Conservation (phyloP, 495 filamentous ascomycete species). For the Hypoxylon perforatum region DNA sequence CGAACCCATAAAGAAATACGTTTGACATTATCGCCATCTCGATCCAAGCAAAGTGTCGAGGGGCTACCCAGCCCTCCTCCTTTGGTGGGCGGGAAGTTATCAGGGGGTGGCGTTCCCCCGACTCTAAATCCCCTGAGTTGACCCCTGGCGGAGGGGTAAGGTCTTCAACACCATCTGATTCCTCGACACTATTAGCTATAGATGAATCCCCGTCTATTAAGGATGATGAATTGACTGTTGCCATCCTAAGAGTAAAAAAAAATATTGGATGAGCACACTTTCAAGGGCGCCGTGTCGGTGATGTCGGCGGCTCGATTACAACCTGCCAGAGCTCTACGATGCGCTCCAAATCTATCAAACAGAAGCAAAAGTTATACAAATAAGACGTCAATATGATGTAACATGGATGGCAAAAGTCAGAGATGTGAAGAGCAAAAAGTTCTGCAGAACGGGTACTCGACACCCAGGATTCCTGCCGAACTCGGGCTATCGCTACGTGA, state of each 20-base stretch:
- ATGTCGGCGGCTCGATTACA: too few species aligned
- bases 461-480: conserved; percentile 10
- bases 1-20: conserved; percentile 73
- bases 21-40: conserved; percentile 71
- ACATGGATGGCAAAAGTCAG: too few species aligned
- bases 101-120: conserved; percentile 53
- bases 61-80: conserved; percentile 50
- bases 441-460: not conserved
- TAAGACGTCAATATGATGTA: too few species aligned
- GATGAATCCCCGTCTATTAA: not conserved
- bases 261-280: too few species aligned
- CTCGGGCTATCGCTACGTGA: conserved; percentile 17
- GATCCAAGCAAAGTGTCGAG: conserved; percentile 56
- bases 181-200: not conserved
- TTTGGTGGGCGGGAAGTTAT: conserved; percentile 45
- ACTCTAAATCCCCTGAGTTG: conserved; percentile 24
- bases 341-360: too few species aligned
- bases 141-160: conserved; percentile 12
- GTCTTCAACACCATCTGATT: not conserved
- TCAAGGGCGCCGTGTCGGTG: too few species aligned
- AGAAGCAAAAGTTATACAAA: too few species aligned
- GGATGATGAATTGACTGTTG: not conserved
- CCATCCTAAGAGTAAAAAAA: too few species aligned
- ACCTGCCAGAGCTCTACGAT: too few species aligned
- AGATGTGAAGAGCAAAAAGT: too few species aligned